phyloP scores from a whole-genome alignment of 768 basidiomycete species.

The Nidularia sp. region DNA sequence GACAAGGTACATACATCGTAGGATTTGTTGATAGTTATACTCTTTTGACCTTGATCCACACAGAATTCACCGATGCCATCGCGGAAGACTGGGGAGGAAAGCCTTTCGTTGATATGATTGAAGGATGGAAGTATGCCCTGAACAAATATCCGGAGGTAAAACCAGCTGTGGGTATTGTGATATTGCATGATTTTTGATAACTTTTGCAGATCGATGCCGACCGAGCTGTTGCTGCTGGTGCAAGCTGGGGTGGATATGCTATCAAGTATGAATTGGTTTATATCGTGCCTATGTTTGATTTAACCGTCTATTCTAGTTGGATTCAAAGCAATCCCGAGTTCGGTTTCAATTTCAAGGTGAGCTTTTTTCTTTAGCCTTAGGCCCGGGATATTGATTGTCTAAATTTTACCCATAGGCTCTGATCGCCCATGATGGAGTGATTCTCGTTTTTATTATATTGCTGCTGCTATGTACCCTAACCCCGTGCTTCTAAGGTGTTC shows the following conservation, averaged over 20 bases:
- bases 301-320: conserved; percentile 51
- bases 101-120: conserved; percentile 73
- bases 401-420: conserved; percentile 43
- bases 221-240: conserved; percentile 74
- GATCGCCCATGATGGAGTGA: conserved; percentile 87
- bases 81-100: conserved; percentile 82
- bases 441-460: not conserved
- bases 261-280: conserved; percentile 56
- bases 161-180: not conserved
- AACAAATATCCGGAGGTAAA: conserved; percentile 65
- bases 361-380: not conserved
- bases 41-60: not conserved
- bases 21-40: conserved; percentile 1
- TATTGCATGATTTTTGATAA: not conserved
- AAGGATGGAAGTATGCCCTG: conserved; percentile 71
- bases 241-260: conserved; percentile 84
- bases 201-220: conserved; percentile 56
- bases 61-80: conserved; percentile 81
- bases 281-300: not conserved
- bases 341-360: conserved; percentile 78
- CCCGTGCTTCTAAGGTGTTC: conserved; percentile 47
- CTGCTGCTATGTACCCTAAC: not conserved
- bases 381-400: not conserved
- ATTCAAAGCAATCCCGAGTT: conserved; percentile 92
- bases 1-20: conserved; percentile 52